Conservation (phyloP, 352 stramenopile species). For the Thraustochytrium striatum region DNA sequence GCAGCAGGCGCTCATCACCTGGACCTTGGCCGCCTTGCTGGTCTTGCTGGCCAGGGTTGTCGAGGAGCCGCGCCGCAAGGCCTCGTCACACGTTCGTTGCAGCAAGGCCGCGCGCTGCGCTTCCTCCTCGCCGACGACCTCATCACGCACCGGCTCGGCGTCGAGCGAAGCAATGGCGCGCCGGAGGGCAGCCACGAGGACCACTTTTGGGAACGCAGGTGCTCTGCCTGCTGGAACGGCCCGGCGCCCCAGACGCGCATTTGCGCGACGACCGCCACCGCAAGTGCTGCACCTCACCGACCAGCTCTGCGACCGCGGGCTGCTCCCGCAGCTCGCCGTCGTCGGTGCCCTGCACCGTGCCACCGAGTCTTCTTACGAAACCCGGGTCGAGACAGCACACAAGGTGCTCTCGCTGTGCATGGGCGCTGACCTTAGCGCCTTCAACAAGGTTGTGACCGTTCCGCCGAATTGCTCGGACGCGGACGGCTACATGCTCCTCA, state of each 20-base stretch:
- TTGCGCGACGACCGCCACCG: too few species aligned
- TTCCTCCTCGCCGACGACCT: too few species aligned
- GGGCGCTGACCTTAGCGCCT: too few species aligned
- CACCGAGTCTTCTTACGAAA: not conserved
- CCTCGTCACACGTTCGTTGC: too few species aligned
- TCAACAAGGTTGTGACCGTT: conserved; percentile 42
- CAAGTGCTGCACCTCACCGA: conserved; percentile 31
- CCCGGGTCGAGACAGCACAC: conserved; percentile 2
- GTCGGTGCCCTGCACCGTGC: conserved; percentile 43
- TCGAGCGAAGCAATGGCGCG: too few species aligned
- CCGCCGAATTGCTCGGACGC: not conserved
- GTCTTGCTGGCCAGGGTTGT: conserved; percentile 49
- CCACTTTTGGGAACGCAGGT: too few species aligned
- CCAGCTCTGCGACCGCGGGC: not conserved
- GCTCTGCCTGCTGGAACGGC: too few species aligned
- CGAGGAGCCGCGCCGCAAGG: conserved; percentile 16
- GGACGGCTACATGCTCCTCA: conserved; percentile 47
- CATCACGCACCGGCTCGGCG: not conserved
- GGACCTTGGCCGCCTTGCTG: conserved; percentile 49
- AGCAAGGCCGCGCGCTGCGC: too few species aligned
- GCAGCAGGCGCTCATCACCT: conserved; percentile 50
- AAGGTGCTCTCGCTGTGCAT: conserved; percentile 20
- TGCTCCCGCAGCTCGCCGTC: conserved; percentile 47
- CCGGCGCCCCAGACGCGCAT: too few species aligned
- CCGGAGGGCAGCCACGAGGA: too few species aligned